Evolutionary conservation across 169 alveolate species (phyloP).

Genomic region (Cryptosporidium viatorum): DNA sequence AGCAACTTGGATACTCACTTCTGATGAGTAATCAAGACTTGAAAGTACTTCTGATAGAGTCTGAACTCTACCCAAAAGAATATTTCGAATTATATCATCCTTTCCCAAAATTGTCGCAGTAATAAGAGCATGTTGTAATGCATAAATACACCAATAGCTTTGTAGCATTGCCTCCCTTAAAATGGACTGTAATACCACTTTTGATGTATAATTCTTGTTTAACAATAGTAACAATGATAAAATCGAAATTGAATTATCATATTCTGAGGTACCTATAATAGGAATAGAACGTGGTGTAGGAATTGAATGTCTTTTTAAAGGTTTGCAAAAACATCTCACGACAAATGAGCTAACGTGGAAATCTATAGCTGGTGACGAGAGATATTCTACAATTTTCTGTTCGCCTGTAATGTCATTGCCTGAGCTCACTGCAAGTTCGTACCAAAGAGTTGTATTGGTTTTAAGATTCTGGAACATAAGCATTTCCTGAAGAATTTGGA

Average conservation of each 20-base stretch:
- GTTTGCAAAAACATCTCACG: conserved; percentile 53
- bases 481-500: conserved; percentile 47
- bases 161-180: conserved; percentile 73
- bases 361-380: conserved; percentile 46
- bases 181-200: conserved; percentile 52
- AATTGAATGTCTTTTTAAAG: conserved; percentile 20
- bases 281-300: conserved; percentile 69
- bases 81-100: conserved; percentile 34
- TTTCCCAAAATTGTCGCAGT: conserved; percentile 69
- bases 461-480: conserved; percentile 47
- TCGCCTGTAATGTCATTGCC: conserved; percentile 23
- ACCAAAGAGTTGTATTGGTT: conserved; percentile 68
- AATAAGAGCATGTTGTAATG: conserved; percentile 61
- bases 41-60: conserved; percentile 70
- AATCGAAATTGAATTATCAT: conserved; percentile 39
- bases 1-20: conserved; percentile 35
- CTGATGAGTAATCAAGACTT: conserved; percentile 42
- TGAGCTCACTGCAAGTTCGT: conserved; percentile 34
- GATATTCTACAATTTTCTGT: conserved; percentile 40
- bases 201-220: conserved; percentile 41
- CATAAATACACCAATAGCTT: conserved; percentile 72
- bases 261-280: conserved; percentile 50
- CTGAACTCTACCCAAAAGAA: conserved; percentile 52
- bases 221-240: conserved; percentile 26
- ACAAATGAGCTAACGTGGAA: conserved; percentile 21